Evolutionary conservation across 2,329 filamentous ascomycete species (phyloP).

Genomic region (Fusarium ambrosium): DNA sequence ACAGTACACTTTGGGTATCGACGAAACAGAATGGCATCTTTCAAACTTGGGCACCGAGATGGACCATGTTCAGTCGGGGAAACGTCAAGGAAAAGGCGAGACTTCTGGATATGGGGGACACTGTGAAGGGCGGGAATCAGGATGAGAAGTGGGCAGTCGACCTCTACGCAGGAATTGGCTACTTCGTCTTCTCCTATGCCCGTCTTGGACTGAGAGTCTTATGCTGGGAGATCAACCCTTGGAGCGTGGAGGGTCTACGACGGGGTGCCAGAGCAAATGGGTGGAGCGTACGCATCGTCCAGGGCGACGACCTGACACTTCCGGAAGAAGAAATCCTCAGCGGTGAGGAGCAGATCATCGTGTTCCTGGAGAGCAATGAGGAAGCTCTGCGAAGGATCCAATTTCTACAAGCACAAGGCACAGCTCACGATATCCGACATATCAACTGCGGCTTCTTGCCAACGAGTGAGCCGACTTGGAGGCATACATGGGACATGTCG

Average conservation of each 20-base stretch:
- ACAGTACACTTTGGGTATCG: conserved; percentile 80
- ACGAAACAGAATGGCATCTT: conserved; percentile 83
- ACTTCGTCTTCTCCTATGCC: conserved; percentile 90
- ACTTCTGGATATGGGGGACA: conserved; percentile 67
- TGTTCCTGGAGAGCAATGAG: conserved; percentile 78
- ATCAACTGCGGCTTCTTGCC: conserved; percentile 76
- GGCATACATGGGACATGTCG: conserved; percentile 62
- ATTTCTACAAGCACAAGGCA: conserved; percentile 53
- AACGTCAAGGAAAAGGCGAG: conserved; percentile 92
- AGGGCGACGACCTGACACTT: conserved; percentile 54
- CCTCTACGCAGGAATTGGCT: conserved; percentile 93
- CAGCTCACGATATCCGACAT: conserved; percentile 61
- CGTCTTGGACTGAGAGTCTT: conserved; percentile 79
- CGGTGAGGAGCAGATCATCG: conserved; percentile 69
- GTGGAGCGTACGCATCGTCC: conserved; percentile 72
- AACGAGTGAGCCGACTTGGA: conserved; percentile 68
- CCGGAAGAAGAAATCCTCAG: conserved; percentile 55
- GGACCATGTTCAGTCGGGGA: conserved; percentile 95
- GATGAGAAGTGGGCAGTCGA: conserved; percentile 73
- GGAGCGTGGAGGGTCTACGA: conserved; percentile 86
- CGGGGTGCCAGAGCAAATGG: conserved; percentile 79
- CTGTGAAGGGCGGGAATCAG: neutral
- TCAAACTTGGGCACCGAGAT: conserved; percentile 89
- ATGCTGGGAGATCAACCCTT: conserved; percentile 92
- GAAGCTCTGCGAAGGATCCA: conserved; percentile 61